Evolutionary conservation across 2,329 filamentous ascomycete genomes (phyloP).

Genomic region (Alternaria burnsii): DNA sequence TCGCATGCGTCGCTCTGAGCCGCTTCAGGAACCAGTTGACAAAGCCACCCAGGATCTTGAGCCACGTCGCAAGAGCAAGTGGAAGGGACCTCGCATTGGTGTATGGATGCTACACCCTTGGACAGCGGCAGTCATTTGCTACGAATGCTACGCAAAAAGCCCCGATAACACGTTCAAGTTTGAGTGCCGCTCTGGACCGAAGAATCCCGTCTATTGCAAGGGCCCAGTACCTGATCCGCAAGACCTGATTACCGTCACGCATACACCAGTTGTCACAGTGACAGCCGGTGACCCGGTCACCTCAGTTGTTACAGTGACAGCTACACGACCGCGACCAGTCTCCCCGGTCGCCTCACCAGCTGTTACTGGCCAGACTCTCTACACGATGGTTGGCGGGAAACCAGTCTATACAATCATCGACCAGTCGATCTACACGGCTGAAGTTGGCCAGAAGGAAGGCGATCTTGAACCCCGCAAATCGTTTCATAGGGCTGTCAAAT

Average conservation of each 20-base stretch:
- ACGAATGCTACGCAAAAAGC: constrained; percentile 34
- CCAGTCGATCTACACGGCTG: neutral
- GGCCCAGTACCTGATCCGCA: constrained; percentile 1
- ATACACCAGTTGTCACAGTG: constrained; percentile 3
- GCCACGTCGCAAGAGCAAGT: constrained; percentile 11
- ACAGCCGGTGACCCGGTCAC: neutral
- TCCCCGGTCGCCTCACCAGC: neutral
- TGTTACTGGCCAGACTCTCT: neutral
- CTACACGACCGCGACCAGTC: neutral
- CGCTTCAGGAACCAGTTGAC: neutral
- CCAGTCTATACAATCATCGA: neutral
- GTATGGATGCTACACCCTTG: constrained; percentile 43
- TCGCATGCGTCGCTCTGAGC: neutral
- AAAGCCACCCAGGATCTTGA: neutral
- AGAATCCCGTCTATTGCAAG: constrained; percentile 13
- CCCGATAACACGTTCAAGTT: constrained; percentile 18
- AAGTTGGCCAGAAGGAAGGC: neutral
- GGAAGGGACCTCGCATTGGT: constrained; percentile 13
- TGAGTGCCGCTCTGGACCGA: constrained; percentile 25
- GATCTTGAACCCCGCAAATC: constrained; percentile 22
- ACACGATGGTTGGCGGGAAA: constrained; percentile 1
- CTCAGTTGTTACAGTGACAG: constrained; percentile 2
- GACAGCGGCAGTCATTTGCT: constrained; percentile 29
- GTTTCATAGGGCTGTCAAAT: constrained; percentile 27
- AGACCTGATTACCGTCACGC: constrained; percentile 8